Percentiles rank a stretch among this genome's conserved stretches.
Evolutionary conservation across 805 yeast species (phyloP).

Genomic region (Ogataea glucozyma): DNA sequence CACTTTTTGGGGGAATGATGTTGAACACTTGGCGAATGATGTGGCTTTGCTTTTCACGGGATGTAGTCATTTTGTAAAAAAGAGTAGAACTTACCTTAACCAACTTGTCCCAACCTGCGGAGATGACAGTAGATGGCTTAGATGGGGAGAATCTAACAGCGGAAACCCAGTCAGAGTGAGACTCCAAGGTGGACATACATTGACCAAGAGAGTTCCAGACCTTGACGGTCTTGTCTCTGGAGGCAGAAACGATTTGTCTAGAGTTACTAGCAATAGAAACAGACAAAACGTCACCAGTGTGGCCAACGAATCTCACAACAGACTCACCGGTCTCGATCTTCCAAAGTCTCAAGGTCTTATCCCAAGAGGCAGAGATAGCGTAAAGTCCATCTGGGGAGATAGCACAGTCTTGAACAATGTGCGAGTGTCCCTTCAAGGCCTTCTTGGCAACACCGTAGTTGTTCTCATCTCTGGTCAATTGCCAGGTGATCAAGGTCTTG

Average conservation of each 20-base stretch:
- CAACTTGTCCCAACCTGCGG: slow-evolving; percentile 98
- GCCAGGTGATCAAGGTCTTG: slow-evolving; percentile 98
- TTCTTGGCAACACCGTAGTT: slow-evolving; percentile 98
- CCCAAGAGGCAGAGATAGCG: slow-evolving; percentile 99
- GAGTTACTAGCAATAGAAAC: slow-evolving; percentile 95
- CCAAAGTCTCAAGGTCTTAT: slow-evolving; percentile 98
- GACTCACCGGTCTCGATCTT: slow-evolving; percentile 92
- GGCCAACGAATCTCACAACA: slow-evolving; percentile 95
- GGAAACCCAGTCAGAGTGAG: slow-evolving; percentile 99
- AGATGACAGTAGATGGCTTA: slow-evolving; percentile 73
- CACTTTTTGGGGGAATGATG: slow-evolving; percentile 19
- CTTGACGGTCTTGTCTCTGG: slow-evolving; percentile 98
- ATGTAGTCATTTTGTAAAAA: slow-evolving; percentile 8
- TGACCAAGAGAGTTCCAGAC: slow-evolving; percentile 99
- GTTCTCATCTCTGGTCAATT: slow-evolving; percentile 92
- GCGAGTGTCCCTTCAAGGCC: slow-evolving; percentile 97
- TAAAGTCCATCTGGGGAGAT: slow-evolving; percentile 96
- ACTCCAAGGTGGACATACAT: slow-evolving; percentile 89
- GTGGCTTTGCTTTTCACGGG: slow-evolving; percentile 1
- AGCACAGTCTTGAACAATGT: slow-evolving; percentile 97
- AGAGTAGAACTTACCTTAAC: slow-evolving; percentile 84
- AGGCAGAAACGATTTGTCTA: slow-evolving; percentile 97
- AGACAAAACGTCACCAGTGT: slow-evolving; percentile 95
- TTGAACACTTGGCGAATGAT: background rate
- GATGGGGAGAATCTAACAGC: slow-evolving; percentile 95